Conservation (phyloP, 2,329 filamentous ascomycete species). For the Aspergillus bombycis region DNA sequence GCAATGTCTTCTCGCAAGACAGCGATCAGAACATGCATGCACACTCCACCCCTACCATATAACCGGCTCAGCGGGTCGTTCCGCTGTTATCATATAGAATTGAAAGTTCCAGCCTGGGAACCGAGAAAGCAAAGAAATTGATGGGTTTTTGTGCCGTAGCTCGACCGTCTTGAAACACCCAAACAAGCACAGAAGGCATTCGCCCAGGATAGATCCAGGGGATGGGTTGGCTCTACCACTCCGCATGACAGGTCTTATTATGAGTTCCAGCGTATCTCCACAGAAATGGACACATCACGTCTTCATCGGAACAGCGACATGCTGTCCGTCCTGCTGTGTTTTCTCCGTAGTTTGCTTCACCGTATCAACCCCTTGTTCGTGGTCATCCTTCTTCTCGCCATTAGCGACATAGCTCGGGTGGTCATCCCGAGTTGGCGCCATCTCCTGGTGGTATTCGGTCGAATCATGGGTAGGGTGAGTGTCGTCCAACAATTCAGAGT, state of each 20-base stretch:
- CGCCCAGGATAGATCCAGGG: neutral
- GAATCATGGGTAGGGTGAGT: constrained; percentile 57
- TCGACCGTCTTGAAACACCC: neutral
- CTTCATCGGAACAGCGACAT: constrained; percentile 9
- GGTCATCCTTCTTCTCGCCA: constrained; percentile 37
- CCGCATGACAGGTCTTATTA: constrained; percentile 1
- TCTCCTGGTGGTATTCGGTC: constrained; percentile 42
- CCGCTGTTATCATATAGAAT: constrained; percentile 7
- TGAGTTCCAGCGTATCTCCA: neutral
- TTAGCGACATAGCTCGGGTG: constrained; percentile 22
- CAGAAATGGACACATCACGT: constrained; percentile 8
- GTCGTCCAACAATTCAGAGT: constrained; percentile 49
- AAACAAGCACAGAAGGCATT: neutral
- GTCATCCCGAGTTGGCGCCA: constrained; percentile 36
- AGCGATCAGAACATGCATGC: constrained; percentile 9
- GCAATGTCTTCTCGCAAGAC: constrained; percentile 1
- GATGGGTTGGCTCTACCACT: neutral
- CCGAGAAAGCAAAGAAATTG: constrained; percentile 6
- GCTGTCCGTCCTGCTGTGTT: constrained; percentile 15
- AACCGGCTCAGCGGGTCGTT: neutral
- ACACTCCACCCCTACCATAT: neutral
- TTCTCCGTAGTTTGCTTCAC: constrained; percentile 27
- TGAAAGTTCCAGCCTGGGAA: constrained; percentile 27
- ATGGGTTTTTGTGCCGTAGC: neutral
- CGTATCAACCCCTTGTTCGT: constrained; percentile 38